These are phyloP conservation scores for Candida palmyrensis DNA, from an alignment of 805 yeast genomes.

Conservation along the genomic window DNA sequence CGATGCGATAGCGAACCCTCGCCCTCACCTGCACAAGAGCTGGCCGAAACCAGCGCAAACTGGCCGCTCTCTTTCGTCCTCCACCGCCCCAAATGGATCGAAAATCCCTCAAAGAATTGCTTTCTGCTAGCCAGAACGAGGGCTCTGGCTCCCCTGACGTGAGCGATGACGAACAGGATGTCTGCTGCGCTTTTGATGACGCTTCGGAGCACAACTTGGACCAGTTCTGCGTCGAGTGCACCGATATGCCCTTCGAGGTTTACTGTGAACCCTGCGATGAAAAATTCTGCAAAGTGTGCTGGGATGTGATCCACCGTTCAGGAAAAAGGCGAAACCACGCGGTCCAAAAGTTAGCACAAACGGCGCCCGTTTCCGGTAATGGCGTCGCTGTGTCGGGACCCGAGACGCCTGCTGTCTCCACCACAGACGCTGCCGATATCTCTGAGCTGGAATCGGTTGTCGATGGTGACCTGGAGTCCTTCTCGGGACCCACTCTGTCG, in stretches of 20 bases:
- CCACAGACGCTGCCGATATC: too few relatives aligned
- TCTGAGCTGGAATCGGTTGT: not conserved
- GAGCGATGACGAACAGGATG: not conserved
- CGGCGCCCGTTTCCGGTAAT: not conserved
- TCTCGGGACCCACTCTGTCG: not conserved
- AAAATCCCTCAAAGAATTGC: slow-evolving; percentile 2
- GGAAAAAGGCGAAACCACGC: slow-evolving; percentile 4
- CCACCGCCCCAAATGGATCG: slow-evolving; percentile 1
- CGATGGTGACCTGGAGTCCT: not conserved
- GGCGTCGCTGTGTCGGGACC: too few relatives aligned
- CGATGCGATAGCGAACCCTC: too few relatives aligned
- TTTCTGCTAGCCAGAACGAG: not conserved
- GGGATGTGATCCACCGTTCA: slow-evolving; percentile 4
- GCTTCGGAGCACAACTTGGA: not conserved
- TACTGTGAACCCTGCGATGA: slow-evolving; percentile 5
- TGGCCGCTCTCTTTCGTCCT: too few relatives aligned
- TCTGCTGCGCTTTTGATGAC: not conserved
- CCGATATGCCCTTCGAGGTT: slow-evolving; percentile 5
- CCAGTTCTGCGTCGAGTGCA: slow-evolving; percentile 4
- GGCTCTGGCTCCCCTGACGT: not conserved
- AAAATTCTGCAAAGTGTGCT: slow-evolving; percentile 5
- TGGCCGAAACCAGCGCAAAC: too few relatives aligned
- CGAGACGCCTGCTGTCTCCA: too few relatives aligned
- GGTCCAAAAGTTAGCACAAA: not conserved
- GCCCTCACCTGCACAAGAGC: too few relatives aligned